Base-by-base conservation (phyloP, 2,329 filamentous ascomycete species). In the Diaporthe longicolla region DNA sequence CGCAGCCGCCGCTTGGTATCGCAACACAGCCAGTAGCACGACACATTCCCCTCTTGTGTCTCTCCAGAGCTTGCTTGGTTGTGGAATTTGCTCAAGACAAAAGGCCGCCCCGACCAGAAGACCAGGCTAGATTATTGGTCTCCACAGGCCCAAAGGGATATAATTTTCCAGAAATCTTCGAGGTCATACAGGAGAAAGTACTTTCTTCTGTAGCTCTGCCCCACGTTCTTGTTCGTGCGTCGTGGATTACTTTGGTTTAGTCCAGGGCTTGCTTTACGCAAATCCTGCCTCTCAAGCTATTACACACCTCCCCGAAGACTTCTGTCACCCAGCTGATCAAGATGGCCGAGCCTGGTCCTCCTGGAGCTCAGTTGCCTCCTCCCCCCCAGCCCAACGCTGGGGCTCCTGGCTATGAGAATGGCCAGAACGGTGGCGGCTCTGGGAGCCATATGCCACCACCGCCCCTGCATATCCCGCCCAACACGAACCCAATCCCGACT, bases 401-500 rank as follows among this genome's bases (percentile, higher is more conserved):
- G 81, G 92, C 92, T 78, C 92, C 94, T 79, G 94, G 93, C 81
- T 95, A 93, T 84, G 74, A 76, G 63, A 91, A 91, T 81, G 89
- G 89, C 78, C 93, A 94, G 85, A 93, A 93, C 81, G 89, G 89
- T 78, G 93, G 94, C 85, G 93, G 94, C 85, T 85, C 87, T 77
- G 92, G 89, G 91, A 77, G 85, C 90, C 93, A 97, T 83, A 95
- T 98, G 93, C 93, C 94, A 74, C 95, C 96, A 73, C 95, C 95
- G 76, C 93, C 95, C 78, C 92, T 98, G 76, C 93, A 97, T 83
- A 98, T 98, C 81, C 95, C 96, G 37, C 95, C 97, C 85, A 98
- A 98, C 87, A 98, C 91, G 82, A 98, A 98, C 81, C 94, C 95
- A 61, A 97, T 98, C 81, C 95, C 95, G 65, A 97, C 95, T 40